These are phyloP conservation scores for Stachybotrys chartarum DNA, from an alignment of 2,329 filamentous ascomycete species.

Conservation along the genomic window DNA sequence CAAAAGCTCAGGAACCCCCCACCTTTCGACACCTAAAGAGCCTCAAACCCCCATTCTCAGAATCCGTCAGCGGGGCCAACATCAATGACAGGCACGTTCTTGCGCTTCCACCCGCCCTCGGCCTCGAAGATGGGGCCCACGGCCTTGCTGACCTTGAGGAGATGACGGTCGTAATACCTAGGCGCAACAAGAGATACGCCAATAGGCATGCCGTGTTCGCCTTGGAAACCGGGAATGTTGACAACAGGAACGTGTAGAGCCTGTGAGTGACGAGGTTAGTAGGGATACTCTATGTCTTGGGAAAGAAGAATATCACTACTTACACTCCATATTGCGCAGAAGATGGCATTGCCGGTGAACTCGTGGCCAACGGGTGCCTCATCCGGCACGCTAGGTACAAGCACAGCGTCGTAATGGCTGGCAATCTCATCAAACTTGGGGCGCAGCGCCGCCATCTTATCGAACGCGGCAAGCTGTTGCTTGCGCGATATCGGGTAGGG, in stretches of 20 bases:
- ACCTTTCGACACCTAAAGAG: no score
- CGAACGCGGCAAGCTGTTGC: conserved; percentile 43
- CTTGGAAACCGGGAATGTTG: conserved; percentile 57
- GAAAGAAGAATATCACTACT: conserved; percentile 14
- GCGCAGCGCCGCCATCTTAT: conserved; percentile 44
- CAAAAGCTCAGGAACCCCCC: no score
- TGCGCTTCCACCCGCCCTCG: conserved; percentile 18
- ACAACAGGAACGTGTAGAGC: conserved; percentile 53
- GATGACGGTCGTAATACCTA: conserved; percentile 36
- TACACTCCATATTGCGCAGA: conserved; percentile 47
- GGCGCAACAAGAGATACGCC: conserved; percentile 47
- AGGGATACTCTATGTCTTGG: no score
- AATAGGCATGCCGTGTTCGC: conserved; percentile 46
- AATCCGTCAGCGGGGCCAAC: no score
- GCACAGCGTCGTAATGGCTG: conserved; percentile 42
- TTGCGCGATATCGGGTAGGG: conserved; percentile 31
- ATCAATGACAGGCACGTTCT: background rate
- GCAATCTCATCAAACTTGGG: conserved; percentile 48
- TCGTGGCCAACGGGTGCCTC: conserved; percentile 48
- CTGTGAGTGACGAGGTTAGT: conserved; percentile 16
- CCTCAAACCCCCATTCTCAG: no score
- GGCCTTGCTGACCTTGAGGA: conserved; percentile 33
- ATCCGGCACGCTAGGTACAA: conserved; percentile 52
- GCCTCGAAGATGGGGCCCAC: conserved; percentile 26
- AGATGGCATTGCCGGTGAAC: conserved; percentile 47